phyloP scores from a whole-genome alignment of 2,329 filamentous ascomycete genomes.

The Dactylellina leptospora region DNA sequence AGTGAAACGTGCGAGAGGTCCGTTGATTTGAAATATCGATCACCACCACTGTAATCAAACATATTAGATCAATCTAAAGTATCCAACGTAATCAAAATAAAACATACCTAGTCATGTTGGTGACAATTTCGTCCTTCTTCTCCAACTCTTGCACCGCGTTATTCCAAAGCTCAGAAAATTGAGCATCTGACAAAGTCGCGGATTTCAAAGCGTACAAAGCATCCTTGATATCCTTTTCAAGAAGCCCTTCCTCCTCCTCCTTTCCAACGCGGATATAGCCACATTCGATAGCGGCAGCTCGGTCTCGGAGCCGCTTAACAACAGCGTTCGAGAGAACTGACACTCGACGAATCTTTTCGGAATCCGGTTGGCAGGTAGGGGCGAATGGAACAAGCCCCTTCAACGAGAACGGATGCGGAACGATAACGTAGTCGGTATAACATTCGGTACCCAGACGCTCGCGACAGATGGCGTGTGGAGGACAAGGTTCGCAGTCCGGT shows the following conservation, averaged over 20 bases:
- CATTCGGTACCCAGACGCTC: conserved; percentile 79
- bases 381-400: conserved; percentile 83
- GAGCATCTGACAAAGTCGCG: conserved; percentile 61
- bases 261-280: conserved; percentile 68
- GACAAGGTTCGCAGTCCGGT: conserved; percentile 88
- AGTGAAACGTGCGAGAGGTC: conserved; percentile 78
- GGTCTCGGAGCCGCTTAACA: conserved; percentile 83
- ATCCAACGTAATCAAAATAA: too few relatives aligned
- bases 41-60: conserved; percentile 55
- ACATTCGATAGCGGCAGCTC: conserved; percentile 89
- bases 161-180: conserved; percentile 61
- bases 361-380: conserved; percentile 93
- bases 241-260: conserved; percentile 75
- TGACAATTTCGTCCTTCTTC: conserved; percentile 69
- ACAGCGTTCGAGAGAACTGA: conserved; percentile 87
- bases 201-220: conserved; percentile 92
- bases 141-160: conserved; percentile 65
- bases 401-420: conserved; percentile 82
- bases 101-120: conserved; percentile 67
- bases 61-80: too few relatives aligned
- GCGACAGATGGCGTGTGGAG: conserved; percentile 88
- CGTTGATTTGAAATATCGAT: conserved; percentile 56
- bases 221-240: conserved; percentile 79
- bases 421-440: conserved; percentile 85
- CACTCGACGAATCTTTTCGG: conserved; percentile 86